Conservation (phyloP, 129 eudicot genomes). For the Chrysanthemum makinoi region DNA sequence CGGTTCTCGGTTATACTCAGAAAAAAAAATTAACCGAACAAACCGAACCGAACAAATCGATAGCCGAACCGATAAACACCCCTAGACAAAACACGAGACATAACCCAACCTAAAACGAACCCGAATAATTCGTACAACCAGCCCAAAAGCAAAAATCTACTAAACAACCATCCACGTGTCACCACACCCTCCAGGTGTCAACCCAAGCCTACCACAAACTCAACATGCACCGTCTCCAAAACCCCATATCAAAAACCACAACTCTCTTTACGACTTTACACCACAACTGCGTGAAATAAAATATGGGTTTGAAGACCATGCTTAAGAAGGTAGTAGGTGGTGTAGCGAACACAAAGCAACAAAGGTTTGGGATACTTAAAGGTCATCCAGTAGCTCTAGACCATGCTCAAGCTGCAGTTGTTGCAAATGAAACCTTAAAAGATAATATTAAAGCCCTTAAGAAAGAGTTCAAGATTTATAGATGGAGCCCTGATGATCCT, state of each 20-base stretch:
- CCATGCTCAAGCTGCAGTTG: slow-evolving; percentile 53
- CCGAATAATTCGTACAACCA: no score
- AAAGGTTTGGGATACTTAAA: slow-evolving; percentile 46
- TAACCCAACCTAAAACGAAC: no score
- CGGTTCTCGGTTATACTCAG: no score
- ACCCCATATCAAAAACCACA: neutral
- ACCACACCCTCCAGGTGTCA: slow-evolving; percentile 23
- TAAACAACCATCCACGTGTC: slow-evolving; percentile 21
- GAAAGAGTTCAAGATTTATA: slow-evolving; percentile 75
- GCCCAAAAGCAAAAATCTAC: neutral
- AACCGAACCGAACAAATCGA: no score
- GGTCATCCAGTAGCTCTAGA: slow-evolving; percentile 57
- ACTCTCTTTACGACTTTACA: neutral
- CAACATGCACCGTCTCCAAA: slow-evolving; percentile 16
- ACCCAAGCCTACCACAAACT: slow-evolving; percentile 1
- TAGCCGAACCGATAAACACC: no score
- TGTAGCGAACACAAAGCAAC: slow-evolving; percentile 26
- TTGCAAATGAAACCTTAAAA: slow-evolving; percentile 31
- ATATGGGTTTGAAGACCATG: slow-evolving; percentile 21
- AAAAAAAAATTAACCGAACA: no score
- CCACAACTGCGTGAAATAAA: slow-evolving; percentile 9
- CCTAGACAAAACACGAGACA: no score
- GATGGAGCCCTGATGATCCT: slow-evolving; percentile 77
- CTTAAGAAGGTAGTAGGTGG: slow-evolving; percentile 19
- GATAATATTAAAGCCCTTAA: slow-evolving; percentile 18